Base-by-base conservation (phyloP, 1,139 yeast species). In the Wickerhamiella infanticola region DNA sequence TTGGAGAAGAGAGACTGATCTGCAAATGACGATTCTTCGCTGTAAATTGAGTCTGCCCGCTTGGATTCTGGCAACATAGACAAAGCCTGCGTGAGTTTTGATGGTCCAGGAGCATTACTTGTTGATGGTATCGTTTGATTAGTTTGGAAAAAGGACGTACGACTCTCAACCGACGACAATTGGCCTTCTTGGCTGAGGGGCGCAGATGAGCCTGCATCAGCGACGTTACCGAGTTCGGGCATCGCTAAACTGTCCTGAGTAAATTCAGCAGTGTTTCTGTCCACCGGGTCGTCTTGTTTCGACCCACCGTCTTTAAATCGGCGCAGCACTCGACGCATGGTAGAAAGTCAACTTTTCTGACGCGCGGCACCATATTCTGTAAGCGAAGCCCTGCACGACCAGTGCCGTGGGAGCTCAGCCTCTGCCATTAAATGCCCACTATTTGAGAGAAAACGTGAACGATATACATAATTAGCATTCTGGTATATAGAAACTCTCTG, bases 1-100 rank as follows among this genome's bases (percentile, higher is more conserved):
- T 39, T 39, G 33, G 45, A 42, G 13, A 42, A 42, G 18, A 42
- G 38, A 9, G 45, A 42, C 35, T 37, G 37, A 11, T 39, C 41
- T 3, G 36, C 40, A 11, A 24, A 9, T 9, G 40, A 38, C 9
- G 11, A 24, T 5, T 11, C 40, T 4, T 25, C 24, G 23, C 25
- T 24, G 18, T 24, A 24, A 8, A 25, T 24, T 13, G 40, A 13
- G 25, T 38, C 40, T 11, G 24, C 13, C 8, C 25, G 29, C 33
- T n/a, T 18, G 18, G 18, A 2, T 18, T 18, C 18, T 18, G 18
- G 18, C 18, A 18, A 18, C 18, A 18, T 18, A 18, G 18, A 18
- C 18, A 18, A 18, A 18, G 18, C 18, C 18, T 18, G 18, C 18
- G 18, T 18, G 18, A 18, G 18, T 18, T 18, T 18, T 18, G 18